A percentile compares a stretch with the other conserved stretches of the same genome.
These are phyloP conservation scores for Candida ascalaphidarum DNA, from an alignment of 805 yeast genomes.

Conservation along the genomic window DNA sequence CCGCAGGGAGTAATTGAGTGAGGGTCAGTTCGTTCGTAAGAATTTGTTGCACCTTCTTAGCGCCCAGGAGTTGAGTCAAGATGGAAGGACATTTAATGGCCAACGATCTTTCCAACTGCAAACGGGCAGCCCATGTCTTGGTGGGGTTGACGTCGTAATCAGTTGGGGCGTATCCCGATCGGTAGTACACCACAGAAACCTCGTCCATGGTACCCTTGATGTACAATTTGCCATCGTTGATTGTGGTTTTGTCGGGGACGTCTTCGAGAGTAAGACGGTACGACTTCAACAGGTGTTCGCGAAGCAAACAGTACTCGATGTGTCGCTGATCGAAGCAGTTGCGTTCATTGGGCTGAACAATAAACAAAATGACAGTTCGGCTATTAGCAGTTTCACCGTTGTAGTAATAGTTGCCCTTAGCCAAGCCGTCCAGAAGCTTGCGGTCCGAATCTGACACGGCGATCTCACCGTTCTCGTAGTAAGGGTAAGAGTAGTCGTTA, in stretches of 20 bases:
- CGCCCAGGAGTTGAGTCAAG: constrained; percentile 83
- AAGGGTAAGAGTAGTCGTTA: constrained; percentile 27
- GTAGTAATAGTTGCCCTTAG: constrained; percentile 56
- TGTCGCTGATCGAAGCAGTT: constrained; percentile 89
- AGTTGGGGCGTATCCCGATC: constrained; percentile 81
- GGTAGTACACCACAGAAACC: constrained; percentile 80
- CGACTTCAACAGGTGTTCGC: constrained; percentile 48
- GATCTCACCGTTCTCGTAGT: constrained; percentile 39
- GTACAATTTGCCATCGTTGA: constrained; percentile 40
- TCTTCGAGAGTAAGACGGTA: constrained; percentile 63
- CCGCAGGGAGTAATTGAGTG: constrained; percentile 33
- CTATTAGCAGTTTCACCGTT: constrained; percentile 13
- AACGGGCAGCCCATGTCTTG: constrained; percentile 71
- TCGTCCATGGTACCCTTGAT: constrained; percentile 53
- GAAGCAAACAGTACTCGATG: constrained; percentile 62
- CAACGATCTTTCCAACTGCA: constrained; percentile 56
- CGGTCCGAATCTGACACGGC: constrained; percentile 62
- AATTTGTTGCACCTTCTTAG: constrained; percentile 89
- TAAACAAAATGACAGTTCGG: constrained; percentile 54
- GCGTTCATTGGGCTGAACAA: constrained; percentile 79
- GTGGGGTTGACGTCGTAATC: constrained; percentile 56
- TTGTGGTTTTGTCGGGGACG: constrained; percentile 33
- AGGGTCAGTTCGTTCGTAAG: constrained; percentile 52
- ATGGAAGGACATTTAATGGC: constrained; percentile 92
- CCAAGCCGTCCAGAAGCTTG: constrained; percentile 61